Percentiles rank a stretch among this genome's conserved stretches.
Evolutionary conservation across 345 rosid genomes (phyloP).

Genomic region (Kandelia obovata): DNA sequence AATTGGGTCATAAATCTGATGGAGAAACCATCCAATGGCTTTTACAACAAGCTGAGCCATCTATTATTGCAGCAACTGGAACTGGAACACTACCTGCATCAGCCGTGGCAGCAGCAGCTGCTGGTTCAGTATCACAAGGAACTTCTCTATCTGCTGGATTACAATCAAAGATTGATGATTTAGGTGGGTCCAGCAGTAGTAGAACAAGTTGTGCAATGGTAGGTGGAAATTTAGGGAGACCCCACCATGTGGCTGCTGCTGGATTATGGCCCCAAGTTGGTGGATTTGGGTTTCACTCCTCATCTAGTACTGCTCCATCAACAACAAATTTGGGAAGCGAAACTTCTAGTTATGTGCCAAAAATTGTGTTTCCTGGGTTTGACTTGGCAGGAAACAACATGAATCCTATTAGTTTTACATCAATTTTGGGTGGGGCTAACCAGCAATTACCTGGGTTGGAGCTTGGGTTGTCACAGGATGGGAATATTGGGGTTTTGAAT

Average conservation of each 20-base stretch:
- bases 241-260: constrained; percentile 46
- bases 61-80: constrained; percentile 88
- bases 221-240: constrained; percentile 58
- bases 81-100: constrained; percentile 90
- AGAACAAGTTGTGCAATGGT: constrained; percentile 63
- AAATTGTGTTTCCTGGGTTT: constrained; percentile 69
- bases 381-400: constrained; percentile 56
- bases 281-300: constrained; percentile 63
- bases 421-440: constrained; percentile 54
- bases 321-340: constrained; percentile 50
- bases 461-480: constrained; percentile 90
- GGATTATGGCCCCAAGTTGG: constrained; percentile 76
- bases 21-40: constrained; percentile 98
- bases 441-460: constrained; percentile 89
- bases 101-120: constrained; percentile 56
- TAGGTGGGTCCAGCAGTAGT: constrained; percentile 56
- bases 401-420: constrained; percentile 74
- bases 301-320: constrained; percentile 39
- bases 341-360: constrained; percentile 47
- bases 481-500: constrained; percentile 75
- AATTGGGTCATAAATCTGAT: constrained; percentile 95
- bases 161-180: constrained; percentile 61
- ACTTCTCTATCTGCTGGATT: constrained; percentile 62
- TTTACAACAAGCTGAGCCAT: constrained; percentile 90
- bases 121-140: constrained; percentile 55